A percentile compares a stretch with the other conserved stretches of the same genome.
These are phyloP conservation scores for Talaromyces sp. DNA, from an alignment of 2,329 filamentous ascomycete species.

Conservation along the genomic window DNA sequence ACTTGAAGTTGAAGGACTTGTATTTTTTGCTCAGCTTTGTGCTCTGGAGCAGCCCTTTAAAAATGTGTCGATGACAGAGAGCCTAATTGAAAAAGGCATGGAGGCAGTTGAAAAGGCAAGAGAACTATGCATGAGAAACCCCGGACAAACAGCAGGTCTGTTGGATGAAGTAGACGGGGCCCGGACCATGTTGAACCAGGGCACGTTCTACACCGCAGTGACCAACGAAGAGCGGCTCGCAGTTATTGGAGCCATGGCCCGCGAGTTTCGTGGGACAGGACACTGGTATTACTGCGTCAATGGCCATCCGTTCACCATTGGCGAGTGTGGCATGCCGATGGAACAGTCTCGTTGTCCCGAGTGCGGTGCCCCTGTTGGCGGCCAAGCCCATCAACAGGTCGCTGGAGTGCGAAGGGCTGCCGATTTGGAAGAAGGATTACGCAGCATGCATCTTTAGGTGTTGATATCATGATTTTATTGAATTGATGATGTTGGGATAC, in stretches of 20 bases:
- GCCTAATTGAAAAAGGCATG: background rate
- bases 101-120: background rate
- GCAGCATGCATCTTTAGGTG: background rate
- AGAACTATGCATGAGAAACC: conserved; percentile 6
- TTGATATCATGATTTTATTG: background rate
- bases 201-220: conserved; percentile 47
- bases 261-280: conserved; percentile 49
- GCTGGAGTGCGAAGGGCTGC: conserved; percentile 6
- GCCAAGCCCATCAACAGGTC: conserved; percentile 15
- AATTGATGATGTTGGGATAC: background rate
- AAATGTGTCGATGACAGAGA: background rate
- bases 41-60: conserved; percentile 35
- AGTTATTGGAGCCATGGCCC: conserved; percentile 50
- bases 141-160: conserved; percentile 31
- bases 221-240: conserved; percentile 49
- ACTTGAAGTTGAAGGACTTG: conserved; percentile 48
- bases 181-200: conserved; percentile 43
- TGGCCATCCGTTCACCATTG: conserved; percentile 20
- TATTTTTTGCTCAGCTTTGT: conserved; percentile 49
- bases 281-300: conserved; percentile 39
- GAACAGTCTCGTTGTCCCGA: conserved; percentile 22
- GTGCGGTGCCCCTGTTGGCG: conserved; percentile 22
- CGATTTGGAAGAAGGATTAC: conserved; percentile 2
- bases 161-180: conserved; percentile 44
- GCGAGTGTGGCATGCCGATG: conserved; percentile 29